Evolutionary conservation across 176 grass and related monocot genomes (phyloP).

Genomic region (Eleusine coracana): DNA sequence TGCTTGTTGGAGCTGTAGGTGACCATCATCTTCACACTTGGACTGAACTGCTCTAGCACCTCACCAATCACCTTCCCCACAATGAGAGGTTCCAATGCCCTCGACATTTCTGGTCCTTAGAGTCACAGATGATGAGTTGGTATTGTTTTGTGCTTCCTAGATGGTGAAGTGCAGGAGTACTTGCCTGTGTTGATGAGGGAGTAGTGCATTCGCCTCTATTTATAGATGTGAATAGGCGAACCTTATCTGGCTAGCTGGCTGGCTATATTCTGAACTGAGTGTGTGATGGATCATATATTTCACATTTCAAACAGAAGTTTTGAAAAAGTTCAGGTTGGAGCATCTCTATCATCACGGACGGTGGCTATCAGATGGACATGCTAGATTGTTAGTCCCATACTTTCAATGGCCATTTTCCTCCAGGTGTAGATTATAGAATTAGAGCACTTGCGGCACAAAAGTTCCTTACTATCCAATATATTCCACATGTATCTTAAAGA

Average conservation of each 20-base stretch:
- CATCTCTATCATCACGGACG: conserved; percentile 28
- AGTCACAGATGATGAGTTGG: background rate
- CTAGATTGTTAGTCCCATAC: conserved; percentile 8
- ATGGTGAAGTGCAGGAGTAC: conserved; percentile 1
- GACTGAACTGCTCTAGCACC: conserved; percentile 76
- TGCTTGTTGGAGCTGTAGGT: conserved; percentile 76
- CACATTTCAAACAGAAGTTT: conserved; percentile 32
- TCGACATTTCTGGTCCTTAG: conserved; percentile 53
- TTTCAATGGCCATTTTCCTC: conserved; percentile 11
- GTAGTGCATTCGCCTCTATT: conserved; percentile 44
- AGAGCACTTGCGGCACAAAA: conserved; percentile 20
- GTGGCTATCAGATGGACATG: conserved; percentile 20
- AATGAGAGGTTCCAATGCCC: conserved; percentile 66
- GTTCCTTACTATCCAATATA: conserved; percentile 33
- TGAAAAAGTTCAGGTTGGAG: conserved; percentile 24
- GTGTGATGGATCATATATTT: conserved; percentile 35
- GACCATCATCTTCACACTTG: conserved; percentile 67
- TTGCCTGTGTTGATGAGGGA: conserved; percentile 31
- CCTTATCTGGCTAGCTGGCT: conserved; percentile 32
- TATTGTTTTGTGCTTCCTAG: conserved; percentile 3
- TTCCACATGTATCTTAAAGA: conserved; percentile 39
- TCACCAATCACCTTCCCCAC: conserved; percentile 90
- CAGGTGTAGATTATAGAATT: conserved; percentile 38
- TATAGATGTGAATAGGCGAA: conserved; percentile 46
- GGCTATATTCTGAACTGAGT: conserved; percentile 33